Conservation (phyloP, 345 rosid genomes). For the Syzygium aqueum region DNA sequence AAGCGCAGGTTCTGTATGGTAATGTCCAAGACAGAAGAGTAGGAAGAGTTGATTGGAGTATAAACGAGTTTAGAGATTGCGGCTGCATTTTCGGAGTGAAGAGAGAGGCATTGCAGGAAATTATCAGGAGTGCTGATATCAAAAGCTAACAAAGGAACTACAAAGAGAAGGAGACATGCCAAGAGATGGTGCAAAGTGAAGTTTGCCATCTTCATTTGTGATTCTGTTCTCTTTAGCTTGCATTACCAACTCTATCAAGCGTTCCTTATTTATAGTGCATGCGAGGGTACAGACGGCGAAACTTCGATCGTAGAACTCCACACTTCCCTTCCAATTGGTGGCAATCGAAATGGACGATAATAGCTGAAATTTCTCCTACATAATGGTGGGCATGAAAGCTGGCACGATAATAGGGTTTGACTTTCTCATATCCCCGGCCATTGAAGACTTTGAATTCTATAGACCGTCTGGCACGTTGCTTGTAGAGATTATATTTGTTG, state of each 20-base stretch:
- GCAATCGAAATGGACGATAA: neutral
- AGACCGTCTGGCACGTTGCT: neutral
- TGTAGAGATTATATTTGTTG: neutral
- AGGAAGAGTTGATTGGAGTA: conserved; percentile 1
- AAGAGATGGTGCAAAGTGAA: neutral
- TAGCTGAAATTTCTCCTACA: neutral
- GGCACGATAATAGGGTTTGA: neutral
- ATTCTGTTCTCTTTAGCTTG: neutral
- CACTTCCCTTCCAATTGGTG: neutral
- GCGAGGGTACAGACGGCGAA: too few relatives aligned
- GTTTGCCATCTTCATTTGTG: neutral
- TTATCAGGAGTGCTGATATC: neutral
- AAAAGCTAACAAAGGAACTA: neutral
- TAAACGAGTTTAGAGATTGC: conserved; percentile 3
- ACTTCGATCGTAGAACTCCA: neutral
- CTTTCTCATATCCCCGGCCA: neutral
- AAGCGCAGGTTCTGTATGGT: conserved; percentile 3
- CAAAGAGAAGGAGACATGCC: neutral
- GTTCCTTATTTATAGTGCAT: neutral
- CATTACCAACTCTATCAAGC: neutral
- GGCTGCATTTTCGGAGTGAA: neutral
- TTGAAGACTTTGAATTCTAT: neutral
- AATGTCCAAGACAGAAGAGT: neutral
- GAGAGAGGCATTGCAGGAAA: conserved; percentile 10
- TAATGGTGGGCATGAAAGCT: neutral